Base-by-base conservation (phyloP, 2,329 filamentous ascomycete genomes). In the Colletotrichum tamarilloi region DNA sequence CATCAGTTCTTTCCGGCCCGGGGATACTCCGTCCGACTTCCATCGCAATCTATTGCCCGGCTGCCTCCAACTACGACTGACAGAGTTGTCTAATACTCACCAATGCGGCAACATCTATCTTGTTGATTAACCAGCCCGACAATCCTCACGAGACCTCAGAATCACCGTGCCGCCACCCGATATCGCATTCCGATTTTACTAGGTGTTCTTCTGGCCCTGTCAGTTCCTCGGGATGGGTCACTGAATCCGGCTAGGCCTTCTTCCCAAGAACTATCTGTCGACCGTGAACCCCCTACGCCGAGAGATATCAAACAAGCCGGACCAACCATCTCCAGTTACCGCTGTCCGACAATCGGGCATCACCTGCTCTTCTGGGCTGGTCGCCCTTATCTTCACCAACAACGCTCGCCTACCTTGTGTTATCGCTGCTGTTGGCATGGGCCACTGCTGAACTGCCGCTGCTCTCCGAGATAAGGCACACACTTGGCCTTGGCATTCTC, bases 351-450 rank as follows among this genome's bases (percentile, higher is more conserved):
- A 7, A 46, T 24, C 7, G 46, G 67, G 22, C 24, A 35, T 26
- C 28, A 70, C 67, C 56, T 70, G 32, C 70, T 70, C 14, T 64
- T 70, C 59, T 49, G 38, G 67, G 70, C 24, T 19, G 49, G 2
- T n/a, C 49, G 12, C 30, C 56, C 55, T 70, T 70, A 73, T 70
- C 70, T 60, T 32, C 52, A n/a, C 35, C 46, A 52, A 24, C 55
- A 52, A 24, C 53, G 24, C 35, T 58, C 26, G 49, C 30, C 57
- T 42, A 26, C 32, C 32, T 35, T 35, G 32, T 53, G 30, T 65
- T n/a, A 55, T 42, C 64, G 52, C 30, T 38, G 58, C 19, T 68
- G 16, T 58, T 30, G 26, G 30, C n/a, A 30, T 38, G 12, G 42
- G 42, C 30, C 30, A 62, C 22, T 14, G 22, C 38, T 67, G 57